phyloP scores from a whole-genome alignment of 371 early-diverging fungal species.

The Saksenaea vasiformis region DNA sequence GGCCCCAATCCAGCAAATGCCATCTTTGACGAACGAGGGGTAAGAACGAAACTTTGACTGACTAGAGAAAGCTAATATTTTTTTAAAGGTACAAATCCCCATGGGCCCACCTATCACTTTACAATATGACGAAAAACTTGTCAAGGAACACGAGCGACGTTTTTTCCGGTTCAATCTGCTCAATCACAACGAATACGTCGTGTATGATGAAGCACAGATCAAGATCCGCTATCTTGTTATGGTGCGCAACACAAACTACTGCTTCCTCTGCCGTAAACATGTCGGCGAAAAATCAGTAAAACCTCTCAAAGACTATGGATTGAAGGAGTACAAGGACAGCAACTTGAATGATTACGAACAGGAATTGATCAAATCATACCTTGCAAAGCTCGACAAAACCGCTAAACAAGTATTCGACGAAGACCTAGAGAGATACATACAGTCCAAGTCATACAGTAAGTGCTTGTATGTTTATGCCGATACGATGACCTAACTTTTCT shows the following conservation, averaged over 20 bases:
- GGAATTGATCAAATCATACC: conserved; percentile 24
- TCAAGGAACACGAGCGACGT: neutral
- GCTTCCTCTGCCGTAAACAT: conserved; percentile 36
- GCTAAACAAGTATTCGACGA: conserved; percentile 26
- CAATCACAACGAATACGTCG: conserved; percentile 61
- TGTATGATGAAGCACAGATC: conserved; percentile 55
- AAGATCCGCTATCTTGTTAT: conserved; percentile 56
- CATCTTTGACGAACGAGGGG: conserved; percentile 35
- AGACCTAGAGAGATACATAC: conserved; percentile 21
- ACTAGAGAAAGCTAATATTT: neutral
- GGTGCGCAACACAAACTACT: conserved; percentile 40
- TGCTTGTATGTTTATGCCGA: neutral
- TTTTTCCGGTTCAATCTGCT: conserved; percentile 17
- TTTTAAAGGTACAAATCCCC: conserved; percentile 33
- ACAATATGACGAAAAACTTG: neutral
- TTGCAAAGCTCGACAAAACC: conserved; percentile 16
- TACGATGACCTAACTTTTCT: neutral
- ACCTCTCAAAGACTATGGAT: conserved; percentile 21
- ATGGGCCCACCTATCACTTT: conserved; percentile 38
- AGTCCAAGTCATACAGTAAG: conserved; percentile 34
- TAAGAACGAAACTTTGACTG: conserved; percentile 13
- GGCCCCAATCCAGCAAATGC: conserved; percentile 40
- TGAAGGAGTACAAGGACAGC: neutral
- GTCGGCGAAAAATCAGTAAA: conserved; percentile 8
- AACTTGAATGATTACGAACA: conserved; percentile 31